phyloP scores from a whole-genome alignment of 2,329 filamentous ascomycete species.

The Aspergillus fischeri region DNA sequence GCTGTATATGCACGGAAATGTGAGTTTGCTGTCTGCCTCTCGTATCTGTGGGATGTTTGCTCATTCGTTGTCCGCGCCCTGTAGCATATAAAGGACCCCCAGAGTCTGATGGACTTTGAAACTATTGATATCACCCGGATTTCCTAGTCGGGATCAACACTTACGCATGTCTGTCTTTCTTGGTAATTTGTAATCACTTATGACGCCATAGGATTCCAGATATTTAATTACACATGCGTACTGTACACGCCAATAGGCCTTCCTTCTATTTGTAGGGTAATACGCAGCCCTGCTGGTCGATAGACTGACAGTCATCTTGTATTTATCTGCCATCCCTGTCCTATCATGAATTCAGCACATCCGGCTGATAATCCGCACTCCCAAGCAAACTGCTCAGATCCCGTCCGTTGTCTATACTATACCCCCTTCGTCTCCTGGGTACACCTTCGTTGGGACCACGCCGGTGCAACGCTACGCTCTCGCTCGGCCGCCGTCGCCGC shows the following conservation, averaged over 20 bases:
- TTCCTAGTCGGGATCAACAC: not conserved
- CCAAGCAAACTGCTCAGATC: constrained; percentile 11
- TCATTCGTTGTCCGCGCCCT: not conserved
- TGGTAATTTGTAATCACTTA: not conserved
- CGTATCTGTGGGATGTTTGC: not conserved
- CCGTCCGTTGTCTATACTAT: constrained; percentile 17
- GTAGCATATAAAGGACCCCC: constrained; percentile 36
- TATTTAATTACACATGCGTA: not conserved
- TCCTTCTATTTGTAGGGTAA: not conserved
- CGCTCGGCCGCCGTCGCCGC: constrained; percentile 43
- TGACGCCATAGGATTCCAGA: not conserved
- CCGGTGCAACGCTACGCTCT: constrained; percentile 10
- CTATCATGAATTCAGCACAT: constrained; percentile 2
- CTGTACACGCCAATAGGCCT: not conserved
- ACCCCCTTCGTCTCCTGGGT: constrained; percentile 20
- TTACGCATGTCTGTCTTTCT: not conserved
- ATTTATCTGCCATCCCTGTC: not conserved
- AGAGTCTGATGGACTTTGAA: constrained; percentile 23
- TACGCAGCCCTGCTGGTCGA: no score
- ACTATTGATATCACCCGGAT: not conserved
- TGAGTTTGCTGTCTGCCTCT: constrained; percentile 25
- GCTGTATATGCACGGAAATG: constrained; percentile 49
- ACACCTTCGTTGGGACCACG: constrained; percentile 27
- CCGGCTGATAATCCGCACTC: constrained; percentile 11
- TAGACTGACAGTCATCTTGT: no score